Evolutionary conservation across 2,329 filamentous ascomycete genomes (phyloP).

Genomic region (Colletotrichum tropicicola): DNA sequence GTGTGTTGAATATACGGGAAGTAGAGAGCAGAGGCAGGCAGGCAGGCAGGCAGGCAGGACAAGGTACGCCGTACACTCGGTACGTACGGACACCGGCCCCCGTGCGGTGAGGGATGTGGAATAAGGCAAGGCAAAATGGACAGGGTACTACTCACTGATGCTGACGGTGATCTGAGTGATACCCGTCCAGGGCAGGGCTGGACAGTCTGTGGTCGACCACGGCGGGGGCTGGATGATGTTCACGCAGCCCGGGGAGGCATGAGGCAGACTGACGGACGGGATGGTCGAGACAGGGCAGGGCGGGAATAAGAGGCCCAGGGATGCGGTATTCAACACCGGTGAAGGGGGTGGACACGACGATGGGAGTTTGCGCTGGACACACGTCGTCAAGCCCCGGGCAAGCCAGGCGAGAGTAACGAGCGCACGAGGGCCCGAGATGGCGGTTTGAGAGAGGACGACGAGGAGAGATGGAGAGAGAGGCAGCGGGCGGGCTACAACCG

Average conservation of each 20-base stretch:
- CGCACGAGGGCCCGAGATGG: too few species aligned
- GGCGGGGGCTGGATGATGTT: conserved; percentile 5
- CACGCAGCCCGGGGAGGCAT: conserved; percentile 8
- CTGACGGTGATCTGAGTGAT: conserved; percentile 8
- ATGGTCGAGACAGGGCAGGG: not conserved
- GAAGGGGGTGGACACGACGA: too few species aligned
- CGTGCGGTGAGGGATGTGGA: not conserved
- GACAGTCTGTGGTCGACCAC: not conserved
- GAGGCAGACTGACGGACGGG: not conserved
- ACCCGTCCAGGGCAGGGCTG: not conserved
- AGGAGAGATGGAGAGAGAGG: too few species aligned
- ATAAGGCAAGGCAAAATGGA: not conserved
- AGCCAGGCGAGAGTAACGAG: too few species aligned
- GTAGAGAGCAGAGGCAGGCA: too few species aligned
- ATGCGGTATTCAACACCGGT: not conserved
- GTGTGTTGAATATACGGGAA: too few species aligned
- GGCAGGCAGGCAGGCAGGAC: not conserved
- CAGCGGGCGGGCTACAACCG: too few species aligned
- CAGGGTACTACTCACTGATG: conserved; percentile 2
- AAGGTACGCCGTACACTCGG: not conserved
- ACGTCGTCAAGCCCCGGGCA: too few species aligned
- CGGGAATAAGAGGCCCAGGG: not conserved
- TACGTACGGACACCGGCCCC: not conserved
- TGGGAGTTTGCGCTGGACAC: too few species aligned
- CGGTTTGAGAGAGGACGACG: too few species aligned